Evolutionary conservation across 148 eudicot species (phyloP).

Genomic region (Camellia sinensis): DNA sequence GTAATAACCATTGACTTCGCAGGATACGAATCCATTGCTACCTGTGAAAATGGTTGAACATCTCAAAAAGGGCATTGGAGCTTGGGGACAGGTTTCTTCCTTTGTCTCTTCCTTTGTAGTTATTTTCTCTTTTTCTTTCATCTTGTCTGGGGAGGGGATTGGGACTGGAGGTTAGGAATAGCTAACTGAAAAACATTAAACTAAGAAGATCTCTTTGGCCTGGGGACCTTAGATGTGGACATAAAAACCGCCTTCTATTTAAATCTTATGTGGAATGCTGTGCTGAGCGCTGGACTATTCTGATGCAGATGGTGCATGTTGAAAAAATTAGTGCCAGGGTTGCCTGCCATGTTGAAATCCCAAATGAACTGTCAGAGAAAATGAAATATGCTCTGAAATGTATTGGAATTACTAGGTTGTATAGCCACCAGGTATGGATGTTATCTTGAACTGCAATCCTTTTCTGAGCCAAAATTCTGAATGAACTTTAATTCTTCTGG

Average conservation of each 20-base stretch:
- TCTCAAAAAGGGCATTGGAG: slow-evolving; percentile 66
- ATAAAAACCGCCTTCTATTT: background rate
- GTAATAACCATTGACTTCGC: slow-evolving; percentile 23
- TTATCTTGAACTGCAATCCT: slow-evolving; percentile 8
- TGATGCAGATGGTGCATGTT: slow-evolving; percentile 76
- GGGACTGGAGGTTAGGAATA: background rate
- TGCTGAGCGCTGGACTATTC: slow-evolving; percentile 13
- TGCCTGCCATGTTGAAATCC: slow-evolving; percentile 66
- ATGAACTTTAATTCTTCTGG: slow-evolving; percentile 13
- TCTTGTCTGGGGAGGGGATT: background rate
- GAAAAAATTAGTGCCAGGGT: slow-evolving; percentile 70
- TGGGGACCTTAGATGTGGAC: background rate
- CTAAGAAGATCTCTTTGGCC: background rate
- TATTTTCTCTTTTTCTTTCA: background rate
- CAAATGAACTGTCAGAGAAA: slow-evolving; percentile 60
- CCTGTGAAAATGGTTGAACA: slow-evolving; percentile 79
- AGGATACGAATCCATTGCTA: slow-evolving; percentile 65
- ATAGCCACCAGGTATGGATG: slow-evolving; percentile 76
- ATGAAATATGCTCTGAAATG: slow-evolving; percentile 50
- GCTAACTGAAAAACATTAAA: slow-evolving; percentile 8
- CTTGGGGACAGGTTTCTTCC: slow-evolving; percentile 71
- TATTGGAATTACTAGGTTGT: slow-evolving; percentile 71
- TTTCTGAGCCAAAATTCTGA: background rate
- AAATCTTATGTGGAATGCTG: background rate
- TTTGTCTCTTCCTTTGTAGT: background rate